Evolutionary conservation across 345 rosid genomes (phyloP), one percentile per base, ranked within the genome.

Genomic region (Salix brachista): DNA sequence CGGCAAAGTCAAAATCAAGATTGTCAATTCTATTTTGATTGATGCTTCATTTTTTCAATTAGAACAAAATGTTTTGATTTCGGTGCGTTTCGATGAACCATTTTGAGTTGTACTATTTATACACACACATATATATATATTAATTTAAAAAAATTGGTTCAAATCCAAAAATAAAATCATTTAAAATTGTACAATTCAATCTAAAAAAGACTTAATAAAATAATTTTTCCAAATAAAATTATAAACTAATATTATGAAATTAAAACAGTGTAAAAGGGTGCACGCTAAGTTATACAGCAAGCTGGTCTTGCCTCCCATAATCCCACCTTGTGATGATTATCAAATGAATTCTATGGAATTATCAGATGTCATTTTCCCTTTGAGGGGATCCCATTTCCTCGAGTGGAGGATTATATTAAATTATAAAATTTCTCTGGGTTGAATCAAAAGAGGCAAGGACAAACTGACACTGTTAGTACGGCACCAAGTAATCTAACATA

Each of bases 401-500:
- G 56, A 69, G 73, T 76, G 73, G 73, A 68, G 73, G 73, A 68
- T 23, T 23, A n/a, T 39, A 28, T 69, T 17, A 39, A 69, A 58
- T 58, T 8, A 37, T 68, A 13, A 69, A 69, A 68, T 28, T 58
- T 1, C 4, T 32, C 0, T n/a, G 19, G 21, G 56, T 32, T 58
- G 54, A 25, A 69, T 30, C 66, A 56, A 76, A 76, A 36, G 58
- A 37, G 68, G 79, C 16, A 69, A 76, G 56, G 73, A 74, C 70
- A 32, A 74, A 48, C 62, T 26, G 32, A 11, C 4, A 52, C 36
- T 50, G 21, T 7, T 70, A 65, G 39, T 17, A 25, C 19, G 68
- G 4, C 26, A n/a, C 10, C 64, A 14, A 25, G 30, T 23, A 60
- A 56, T 34, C 46, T 34, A 73, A 71, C 26, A 48, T 13, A 8